Evolutionary conservation across 202 grass and related monocot species (phyloP), one percentile per base, ranked within the genome.

Genomic region (Musa balbisiana): DNA sequence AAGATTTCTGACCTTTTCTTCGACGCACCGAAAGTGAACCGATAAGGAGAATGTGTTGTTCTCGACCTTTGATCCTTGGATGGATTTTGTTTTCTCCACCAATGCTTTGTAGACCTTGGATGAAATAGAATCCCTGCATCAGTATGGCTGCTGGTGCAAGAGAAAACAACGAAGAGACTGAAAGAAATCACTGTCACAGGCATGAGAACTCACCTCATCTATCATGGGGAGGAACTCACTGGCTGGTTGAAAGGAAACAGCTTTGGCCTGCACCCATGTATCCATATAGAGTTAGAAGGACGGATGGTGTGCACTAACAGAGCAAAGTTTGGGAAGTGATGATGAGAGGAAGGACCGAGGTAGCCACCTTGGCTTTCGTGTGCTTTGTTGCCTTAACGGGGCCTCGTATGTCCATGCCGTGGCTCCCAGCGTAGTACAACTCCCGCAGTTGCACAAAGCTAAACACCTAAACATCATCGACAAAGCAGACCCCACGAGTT

Each of bases 341-440:
- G 64, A 29, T 11, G 10, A 69, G 23, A 24, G 17, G 23, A 15
- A 27, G 23, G 23, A 27, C 62, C 22, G 63, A 66, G 63, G 63
- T 11, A 66, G 21, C 20, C 64, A 87, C 87, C 85, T 86, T 67
- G 62, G 56, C 53, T 82, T 56, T 52, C 64, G 50, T 82, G 81
- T 83, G 13, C 62, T 60, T 74, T 81, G 81, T 66, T 49, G 22
- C 67, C 63, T 78, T 80, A 27, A 78, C 73, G 80, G 92, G 92
- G 21, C 92, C 92, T 75, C 65, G 72, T 71, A 96, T 96, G 89
- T 96, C 92, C 92, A 96, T 96, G 68, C 92, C 92, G 67, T 96
- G 92, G 89, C 92, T 96, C 25, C 92, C 92, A 65, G 92, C 92
- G 60, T 96, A 96, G 85, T 89, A 96, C 69, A 96, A 79, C 80